These are phyloP conservation scores for Vitellaria paradoxa DNA, from an alignment of 179 eudicot species.

Conservation along the genomic window DNA sequence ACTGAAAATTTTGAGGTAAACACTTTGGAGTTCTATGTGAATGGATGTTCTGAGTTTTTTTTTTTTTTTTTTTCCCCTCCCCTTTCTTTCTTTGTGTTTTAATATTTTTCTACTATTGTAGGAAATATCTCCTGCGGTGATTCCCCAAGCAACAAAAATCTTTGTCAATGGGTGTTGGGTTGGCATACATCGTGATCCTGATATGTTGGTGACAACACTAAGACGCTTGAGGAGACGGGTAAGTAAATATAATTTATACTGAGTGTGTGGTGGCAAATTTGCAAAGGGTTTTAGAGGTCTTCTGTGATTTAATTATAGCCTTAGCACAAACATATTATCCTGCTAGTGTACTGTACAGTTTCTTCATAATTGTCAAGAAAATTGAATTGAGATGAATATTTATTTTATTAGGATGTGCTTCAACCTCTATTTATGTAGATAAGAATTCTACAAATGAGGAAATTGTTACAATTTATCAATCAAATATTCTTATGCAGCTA, in stretches of 20 bases:
- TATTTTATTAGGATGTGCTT: too few species aligned
- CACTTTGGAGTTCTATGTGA: slow-evolving; percentile 6
- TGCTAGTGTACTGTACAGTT: neutral
- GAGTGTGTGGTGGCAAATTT: neutral
- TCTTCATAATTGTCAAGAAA: neutral
- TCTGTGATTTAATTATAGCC: neutral
- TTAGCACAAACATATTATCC: neutral
- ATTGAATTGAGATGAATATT: too few species aligned
- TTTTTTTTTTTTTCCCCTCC: neutral
- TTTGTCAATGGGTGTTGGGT: slow-evolving; percentile 99
- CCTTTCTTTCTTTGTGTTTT: neutral
- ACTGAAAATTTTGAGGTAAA: slow-evolving; percentile 83
- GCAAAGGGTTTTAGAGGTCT: neutral
- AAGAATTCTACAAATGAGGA: too few species aligned
- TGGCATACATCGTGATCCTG: slow-evolving; percentile 98
- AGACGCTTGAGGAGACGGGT: slow-evolving; percentile 90
- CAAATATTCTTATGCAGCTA: too few species aligned
- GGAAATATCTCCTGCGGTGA: slow-evolving; percentile 96
- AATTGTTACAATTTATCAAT: too few species aligned
- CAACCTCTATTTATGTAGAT: too few species aligned
- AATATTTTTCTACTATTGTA: slow-evolving; percentile 11
- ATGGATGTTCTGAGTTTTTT: neutral
- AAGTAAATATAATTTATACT: slow-evolving; percentile 14
- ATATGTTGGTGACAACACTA: slow-evolving; percentile 81
- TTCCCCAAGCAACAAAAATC: slow-evolving; percentile 91